Percentiles rank a stretch among this genome's conserved stretches.
phyloP scores from a whole-genome alignment of 2,329 filamentous ascomycete genomes.

The Raffaelea ambrosiae region DNA sequence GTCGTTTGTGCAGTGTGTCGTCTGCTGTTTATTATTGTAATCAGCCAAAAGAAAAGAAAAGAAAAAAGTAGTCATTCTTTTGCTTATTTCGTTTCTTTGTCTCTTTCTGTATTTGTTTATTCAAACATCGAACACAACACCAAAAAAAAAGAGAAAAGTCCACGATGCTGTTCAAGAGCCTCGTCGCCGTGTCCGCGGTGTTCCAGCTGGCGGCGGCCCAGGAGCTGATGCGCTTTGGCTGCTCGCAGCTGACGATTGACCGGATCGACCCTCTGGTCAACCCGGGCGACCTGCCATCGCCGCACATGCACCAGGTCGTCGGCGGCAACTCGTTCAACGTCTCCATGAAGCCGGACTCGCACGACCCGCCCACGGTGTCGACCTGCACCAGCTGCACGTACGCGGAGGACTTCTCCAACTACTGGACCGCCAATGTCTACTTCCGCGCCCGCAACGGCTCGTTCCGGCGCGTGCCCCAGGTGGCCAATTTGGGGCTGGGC shows the following conservation, averaged over 20 bases:
- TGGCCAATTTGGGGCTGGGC: slow-evolving; percentile 24
- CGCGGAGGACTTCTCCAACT: slow-evolving; percentile 25
- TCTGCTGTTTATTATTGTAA: not conserved
- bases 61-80: not conserved
- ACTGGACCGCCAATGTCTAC: slow-evolving; percentile 23
- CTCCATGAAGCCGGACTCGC: slow-evolving; percentile 20
- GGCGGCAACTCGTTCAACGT: slow-evolving; percentile 31
- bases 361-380: slow-evolving; percentile 9
- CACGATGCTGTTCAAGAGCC: slow-evolving; percentile 20
- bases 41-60: not conserved
- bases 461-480: slow-evolving; percentile 26
- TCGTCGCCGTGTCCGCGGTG: slow-evolving; percentile 17
- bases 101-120: not conserved
- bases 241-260: slow-evolving; percentile 17
- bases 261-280: slow-evolving; percentile 22
- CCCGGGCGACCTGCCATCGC: slow-evolving; percentile 24
- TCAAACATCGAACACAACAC: no score
- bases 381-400: slow-evolving; percentile 21
- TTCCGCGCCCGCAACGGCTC: slow-evolving; percentile 18
- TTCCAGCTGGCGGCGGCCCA: slow-evolving; percentile 19
- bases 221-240: slow-evolving; percentile 22
- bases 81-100: not conserved
- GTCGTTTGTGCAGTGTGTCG: not conserved
- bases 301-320: slow-evolving; percentile 29
- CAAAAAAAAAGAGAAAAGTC: not conserved